These are phyloP conservation scores for Suhomyces terraborum DNA, from an alignment of 1,139 yeast species.

Conservation along the genomic window DNA sequence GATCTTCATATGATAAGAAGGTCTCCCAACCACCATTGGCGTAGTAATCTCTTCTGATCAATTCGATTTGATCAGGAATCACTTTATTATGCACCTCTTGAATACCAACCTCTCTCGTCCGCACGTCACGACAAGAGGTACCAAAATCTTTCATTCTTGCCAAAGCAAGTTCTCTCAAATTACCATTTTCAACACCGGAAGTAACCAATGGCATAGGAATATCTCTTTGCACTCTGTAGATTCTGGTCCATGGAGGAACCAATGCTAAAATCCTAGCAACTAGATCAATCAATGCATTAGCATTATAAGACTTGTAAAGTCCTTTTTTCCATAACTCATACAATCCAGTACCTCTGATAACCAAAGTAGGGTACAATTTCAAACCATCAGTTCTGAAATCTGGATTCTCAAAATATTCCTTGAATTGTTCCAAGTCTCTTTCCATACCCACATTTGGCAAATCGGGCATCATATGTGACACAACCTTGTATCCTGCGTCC, in stretches of 20 bases:
- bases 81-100: constrained; percentile 98
- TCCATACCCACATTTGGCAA: constrained; percentile 98
- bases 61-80: constrained; percentile 94
- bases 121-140: constrained; percentile 92
- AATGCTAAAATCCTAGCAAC: constrained; percentile 94
- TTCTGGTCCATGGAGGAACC: constrained; percentile 99
- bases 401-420: constrained; percentile 95
- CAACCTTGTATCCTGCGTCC: constrained; percentile 97
- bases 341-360: constrained; percentile 95
- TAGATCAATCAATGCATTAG: constrained; percentile 88
- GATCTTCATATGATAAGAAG: constrained; percentile 93
- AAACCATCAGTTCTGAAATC: constrained; percentile 96
- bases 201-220: constrained; percentile 99
- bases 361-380: constrained; percentile 92
- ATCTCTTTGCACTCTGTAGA: constrained; percentile 97
- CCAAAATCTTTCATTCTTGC: constrained; percentile 99
- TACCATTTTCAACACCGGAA: constrained; percentile 98
- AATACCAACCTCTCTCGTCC: constrained; percentile 98
- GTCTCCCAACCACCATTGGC: constrained; percentile 99
- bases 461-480: constrained; percentile 99
- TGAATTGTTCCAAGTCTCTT: constrained; percentile 92
- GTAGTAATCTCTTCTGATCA: constrained; percentile 90
- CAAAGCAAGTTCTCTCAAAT: constrained; percentile 88
- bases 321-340: constrained; percentile 98
- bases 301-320: constrained; percentile 88